Evolutionary conservation across 345 rosid genomes (phyloP).

Genomic region (Citrus maxima): DNA sequence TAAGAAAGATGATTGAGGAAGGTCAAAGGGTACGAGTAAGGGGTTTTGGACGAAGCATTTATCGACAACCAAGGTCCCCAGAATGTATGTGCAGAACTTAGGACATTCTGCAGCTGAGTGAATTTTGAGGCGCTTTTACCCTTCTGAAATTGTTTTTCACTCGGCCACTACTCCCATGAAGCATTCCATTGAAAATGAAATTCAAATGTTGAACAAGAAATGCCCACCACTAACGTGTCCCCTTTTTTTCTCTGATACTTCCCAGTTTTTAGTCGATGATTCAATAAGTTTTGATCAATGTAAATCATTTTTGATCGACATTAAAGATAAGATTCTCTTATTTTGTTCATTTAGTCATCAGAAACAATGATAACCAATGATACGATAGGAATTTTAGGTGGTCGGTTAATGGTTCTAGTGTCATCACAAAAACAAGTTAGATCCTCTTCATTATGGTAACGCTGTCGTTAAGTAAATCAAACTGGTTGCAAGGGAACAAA

Average conservation of each 20-base stretch:
- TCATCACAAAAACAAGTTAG: background rate
- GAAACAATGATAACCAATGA: too few relatives aligned
- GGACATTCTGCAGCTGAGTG: background rate
- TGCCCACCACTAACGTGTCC: background rate
- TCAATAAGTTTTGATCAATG: background rate
- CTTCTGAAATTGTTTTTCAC: background rate
- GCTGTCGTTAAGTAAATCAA: background rate
- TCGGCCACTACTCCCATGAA: background rate
- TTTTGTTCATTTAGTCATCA: too few relatives aligned
- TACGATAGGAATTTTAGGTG: too few relatives aligned
- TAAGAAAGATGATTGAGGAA: conserved; percentile 71
- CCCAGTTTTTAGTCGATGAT: background rate
- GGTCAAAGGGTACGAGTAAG: conserved; percentile 56
- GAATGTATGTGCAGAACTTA: conserved; percentile 71
- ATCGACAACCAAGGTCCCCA: conserved; percentile 79
- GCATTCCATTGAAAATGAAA: background rate
- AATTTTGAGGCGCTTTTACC: background rate
- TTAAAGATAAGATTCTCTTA: background rate
- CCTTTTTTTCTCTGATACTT: background rate
- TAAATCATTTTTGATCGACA: background rate
- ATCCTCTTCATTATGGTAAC: background rate
- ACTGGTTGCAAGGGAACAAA: background rate
- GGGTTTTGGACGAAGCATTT: conserved; percentile 73
- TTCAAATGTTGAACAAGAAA: background rate
- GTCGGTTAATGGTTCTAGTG: background rate